These are phyloP conservation scores for Haplographium delicatum DNA, from an alignment of 495 filamentous ascomycete genomes.

Conservation along the genomic window DNA sequence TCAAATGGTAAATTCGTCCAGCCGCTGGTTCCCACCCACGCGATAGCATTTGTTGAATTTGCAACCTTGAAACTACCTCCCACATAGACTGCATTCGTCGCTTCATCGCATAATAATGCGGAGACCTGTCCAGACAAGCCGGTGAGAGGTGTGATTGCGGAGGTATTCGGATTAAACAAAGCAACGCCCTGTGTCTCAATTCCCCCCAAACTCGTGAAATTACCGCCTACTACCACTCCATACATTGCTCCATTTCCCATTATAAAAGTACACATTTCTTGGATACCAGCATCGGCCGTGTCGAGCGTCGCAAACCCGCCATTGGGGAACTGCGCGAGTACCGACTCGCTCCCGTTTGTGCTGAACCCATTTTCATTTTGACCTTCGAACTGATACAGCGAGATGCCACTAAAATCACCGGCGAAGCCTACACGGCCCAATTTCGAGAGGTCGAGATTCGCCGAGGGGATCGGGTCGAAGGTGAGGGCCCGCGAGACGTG, in stretches of 20 bases:
- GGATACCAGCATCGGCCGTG: constrained; percentile 74
- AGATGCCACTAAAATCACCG: constrained; percentile 87
- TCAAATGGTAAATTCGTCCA: constrained; percentile 88
- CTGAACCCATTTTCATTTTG: constrained; percentile 64
- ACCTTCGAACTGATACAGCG: constrained; percentile 77
- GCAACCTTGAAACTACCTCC: constrained; percentile 77
- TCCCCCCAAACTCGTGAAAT: constrained; percentile 88
- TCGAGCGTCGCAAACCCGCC: constrained; percentile 71
- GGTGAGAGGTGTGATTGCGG: constrained; percentile 60
- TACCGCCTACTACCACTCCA: constrained; percentile 82
- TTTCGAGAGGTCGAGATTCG: constrained; percentile 74
- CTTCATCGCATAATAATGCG: constrained; percentile 75
- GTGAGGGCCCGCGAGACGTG: constrained; percentile 54
- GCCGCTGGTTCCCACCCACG: constrained; percentile 64
- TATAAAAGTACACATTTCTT: constrained; percentile 78
- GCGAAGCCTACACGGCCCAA: constrained; percentile 82
- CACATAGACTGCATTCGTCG: constrained; percentile 80
- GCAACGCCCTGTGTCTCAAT: constrained; percentile 74
- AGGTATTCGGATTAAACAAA: constrained; percentile 66
- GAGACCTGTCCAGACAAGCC: constrained; percentile 79
- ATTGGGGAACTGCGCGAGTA: constrained; percentile 81
- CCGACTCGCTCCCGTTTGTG: constrained; percentile 72
- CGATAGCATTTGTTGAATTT: constrained; percentile 83
- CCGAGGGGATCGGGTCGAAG: constrained; percentile 64
- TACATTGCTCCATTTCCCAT: constrained; percentile 58